phyloP scores from a whole-genome alignment of 192 early-diverging fungal species.

The Coemansia pectinata region DNA sequence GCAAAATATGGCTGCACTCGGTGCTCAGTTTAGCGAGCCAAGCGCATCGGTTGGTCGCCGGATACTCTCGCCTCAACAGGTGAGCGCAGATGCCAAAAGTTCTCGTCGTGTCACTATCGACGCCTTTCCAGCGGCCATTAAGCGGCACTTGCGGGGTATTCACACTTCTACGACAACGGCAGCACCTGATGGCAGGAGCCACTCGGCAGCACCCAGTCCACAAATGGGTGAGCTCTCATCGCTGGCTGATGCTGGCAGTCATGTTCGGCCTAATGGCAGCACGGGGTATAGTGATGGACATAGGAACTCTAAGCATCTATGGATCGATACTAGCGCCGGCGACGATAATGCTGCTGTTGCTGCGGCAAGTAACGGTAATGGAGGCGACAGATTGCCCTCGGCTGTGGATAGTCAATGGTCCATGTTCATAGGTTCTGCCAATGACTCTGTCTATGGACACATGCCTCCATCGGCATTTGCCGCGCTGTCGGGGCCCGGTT shows the following conservation, averaged over 20 bases:
- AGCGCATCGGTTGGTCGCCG: slow-evolving; percentile 4
- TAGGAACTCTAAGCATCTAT: slow-evolving; percentile 15
- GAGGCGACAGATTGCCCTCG: slow-evolving; percentile 1
- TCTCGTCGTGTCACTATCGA: slow-evolving; percentile 50
- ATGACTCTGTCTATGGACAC: slow-evolving; percentile 1
- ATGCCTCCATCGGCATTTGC: slow-evolving; percentile 18
- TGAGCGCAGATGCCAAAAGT: slow-evolving; percentile 14
- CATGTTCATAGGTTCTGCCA: slow-evolving; percentile 10
- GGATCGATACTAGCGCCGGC: slow-evolving; percentile 34
- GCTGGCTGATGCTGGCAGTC: neutral
- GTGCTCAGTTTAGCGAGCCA: slow-evolving; percentile 13
- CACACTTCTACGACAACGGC: neutral
- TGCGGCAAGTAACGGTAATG: neutral
- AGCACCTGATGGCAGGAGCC: neutral
- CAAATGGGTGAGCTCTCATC: neutral
- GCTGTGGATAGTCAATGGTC: slow-evolving; percentile 28
- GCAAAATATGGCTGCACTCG: neutral
- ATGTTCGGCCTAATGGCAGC: slow-evolving; percentile 11
- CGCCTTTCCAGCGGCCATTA: slow-evolving; percentile 52
- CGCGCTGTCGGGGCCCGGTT: slow-evolving; percentile 1
- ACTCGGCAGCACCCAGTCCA: slow-evolving; percentile 19
- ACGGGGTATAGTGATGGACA: slow-evolving; percentile 22
- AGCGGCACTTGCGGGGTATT: slow-evolving; percentile 40
- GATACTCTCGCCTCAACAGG: slow-evolving; percentile 6
- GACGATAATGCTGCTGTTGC: neutral